A percentile compares a stretch with the other conserved stretches of the same genome.
Conservation (phyloP, 2,329 filamentous ascomycete species). For the Colletotrichum shisoi region DNA sequence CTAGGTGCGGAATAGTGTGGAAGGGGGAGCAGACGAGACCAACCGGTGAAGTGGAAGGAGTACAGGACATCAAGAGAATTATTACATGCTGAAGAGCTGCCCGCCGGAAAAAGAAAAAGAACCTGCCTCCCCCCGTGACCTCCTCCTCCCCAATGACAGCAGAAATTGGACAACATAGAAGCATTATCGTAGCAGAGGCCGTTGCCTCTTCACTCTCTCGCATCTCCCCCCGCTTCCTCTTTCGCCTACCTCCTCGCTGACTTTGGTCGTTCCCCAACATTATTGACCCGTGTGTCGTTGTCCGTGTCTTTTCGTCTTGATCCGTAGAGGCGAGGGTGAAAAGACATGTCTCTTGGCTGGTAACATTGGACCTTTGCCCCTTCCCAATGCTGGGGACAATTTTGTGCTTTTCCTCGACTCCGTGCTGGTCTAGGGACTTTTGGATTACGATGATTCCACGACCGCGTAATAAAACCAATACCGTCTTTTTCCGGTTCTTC, state of each 20-base stretch:
- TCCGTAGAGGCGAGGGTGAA: background rate
- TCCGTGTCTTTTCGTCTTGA: slow-evolving; percentile 14
- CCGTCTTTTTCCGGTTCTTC: slow-evolving; percentile 17
- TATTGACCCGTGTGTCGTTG: slow-evolving; percentile 26
- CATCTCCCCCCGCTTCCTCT: slow-evolving; percentile 27
- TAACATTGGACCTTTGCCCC: slow-evolving; percentile 10
- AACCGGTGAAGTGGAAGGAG: slow-evolving; percentile 45
- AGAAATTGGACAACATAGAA: slow-evolving; percentile 38
- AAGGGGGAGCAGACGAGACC: slow-evolving; percentile 39
- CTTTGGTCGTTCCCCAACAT: slow-evolving; percentile 15
- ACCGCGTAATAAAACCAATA: slow-evolving; percentile 21
- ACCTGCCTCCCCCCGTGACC: slow-evolving; percentile 45
- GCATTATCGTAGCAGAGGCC: slow-evolving; percentile 41
- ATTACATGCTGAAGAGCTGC: slow-evolving; percentile 59
- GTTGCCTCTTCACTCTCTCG: slow-evolving; percentile 27
- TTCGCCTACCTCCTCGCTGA: background rate
- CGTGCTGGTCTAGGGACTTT: slow-evolving; percentile 36
- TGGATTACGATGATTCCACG: slow-evolving; percentile 30
- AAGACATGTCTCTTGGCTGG: slow-evolving; percentile 13
- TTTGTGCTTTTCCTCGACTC: slow-evolving; percentile 34
- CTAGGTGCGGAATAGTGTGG: slow-evolving; percentile 30
- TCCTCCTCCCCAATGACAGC: slow-evolving; percentile 32
- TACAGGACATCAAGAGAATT: slow-evolving; percentile 55
- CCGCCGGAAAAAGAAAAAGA: slow-evolving; percentile 41
- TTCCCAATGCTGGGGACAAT: slow-evolving; percentile 18